These are phyloP conservation scores for Salix exigua DNA, from an alignment of 345 rosid species.

Conservation along the genomic window DNA sequence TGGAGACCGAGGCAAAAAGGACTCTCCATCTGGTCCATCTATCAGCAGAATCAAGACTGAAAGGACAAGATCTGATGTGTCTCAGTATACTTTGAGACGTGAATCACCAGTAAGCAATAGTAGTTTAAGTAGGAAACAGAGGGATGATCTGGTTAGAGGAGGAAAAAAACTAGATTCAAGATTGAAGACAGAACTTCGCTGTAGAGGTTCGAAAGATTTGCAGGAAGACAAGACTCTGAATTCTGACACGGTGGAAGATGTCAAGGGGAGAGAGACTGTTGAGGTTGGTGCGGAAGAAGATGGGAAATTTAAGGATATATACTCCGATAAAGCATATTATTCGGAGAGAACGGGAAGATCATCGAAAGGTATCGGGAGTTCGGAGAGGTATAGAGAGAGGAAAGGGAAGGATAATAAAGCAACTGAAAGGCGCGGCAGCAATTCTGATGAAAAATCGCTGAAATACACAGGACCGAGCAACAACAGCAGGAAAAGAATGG, in stretches of 20 bases:
- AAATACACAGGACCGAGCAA: slow-evolving; percentile 9
- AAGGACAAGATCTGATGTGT: slow-evolving; percentile 38
- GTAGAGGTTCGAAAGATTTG: slow-evolving; percentile 17
- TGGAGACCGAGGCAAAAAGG: slow-evolving; percentile 15
- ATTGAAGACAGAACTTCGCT: slow-evolving; percentile 10
- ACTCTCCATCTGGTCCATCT: slow-evolving; percentile 30
- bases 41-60: slow-evolving; percentile 28
- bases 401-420: slow-evolving; percentile 20
- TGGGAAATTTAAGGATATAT: slow-evolving; percentile 27
- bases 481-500: slow-evolving; percentile 26
- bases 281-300: slow-evolving; percentile 37
- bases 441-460: slow-evolving; percentile 18
- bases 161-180: slow-evolving; percentile 12
- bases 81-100: slow-evolving; percentile 21
- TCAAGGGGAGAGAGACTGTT: slow-evolving; percentile 31
- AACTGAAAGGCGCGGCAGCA: slow-evolving; percentile 12
- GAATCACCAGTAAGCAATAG: slow-evolving; percentile 26
- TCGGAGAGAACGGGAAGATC: slow-evolving; percentile 20
- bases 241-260: slow-evolving; percentile 14
- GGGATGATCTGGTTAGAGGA: slow-evolving; percentile 33
- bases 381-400: slow-evolving; percentile 9
- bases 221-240: slow-evolving; percentile 6
- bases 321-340: slow-evolving; percentile 25
- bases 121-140: slow-evolving; percentile 18
- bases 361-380: slow-evolving; percentile 11